Conservation (phyloP, 106 monocot genomes). For the Phalaenopsis equestris region DNA sequence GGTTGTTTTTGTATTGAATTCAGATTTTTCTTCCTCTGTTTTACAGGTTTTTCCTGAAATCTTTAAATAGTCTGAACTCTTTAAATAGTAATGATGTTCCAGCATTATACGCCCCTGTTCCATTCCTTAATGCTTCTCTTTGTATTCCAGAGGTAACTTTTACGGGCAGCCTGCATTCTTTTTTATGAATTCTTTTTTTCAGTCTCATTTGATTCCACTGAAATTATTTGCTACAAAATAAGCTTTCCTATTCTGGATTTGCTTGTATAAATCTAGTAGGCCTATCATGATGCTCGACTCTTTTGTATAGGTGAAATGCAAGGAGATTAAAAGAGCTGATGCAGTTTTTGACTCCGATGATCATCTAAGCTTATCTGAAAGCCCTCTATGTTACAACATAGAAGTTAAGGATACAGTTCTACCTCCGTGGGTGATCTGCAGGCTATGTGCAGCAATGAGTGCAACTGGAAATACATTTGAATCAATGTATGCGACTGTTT, state of each 20-base stretch:
- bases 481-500: constrained; percentile 25
- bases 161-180: not conserved
- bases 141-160: constrained; percentile 54
- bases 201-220: too few species aligned
- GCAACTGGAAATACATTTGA: constrained; percentile 52
- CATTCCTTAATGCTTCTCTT: constrained; percentile 74
- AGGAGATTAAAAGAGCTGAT: constrained; percentile 83
- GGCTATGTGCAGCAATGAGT: constrained; percentile 68
- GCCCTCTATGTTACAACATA: constrained; percentile 57
- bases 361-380: not conserved
- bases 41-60: constrained; percentile 48
- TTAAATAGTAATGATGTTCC: constrained; percentile 60
- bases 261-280: too few species aligned
- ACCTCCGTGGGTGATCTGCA: constrained; percentile 77
- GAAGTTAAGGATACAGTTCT: constrained; percentile 73
- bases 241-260: too few species aligned
- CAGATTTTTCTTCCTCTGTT: not conserved
- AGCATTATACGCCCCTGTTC: constrained; percentile 53
- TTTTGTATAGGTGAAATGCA: constrained; percentile 52
- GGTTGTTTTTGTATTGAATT: not conserved
- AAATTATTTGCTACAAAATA: too few species aligned
- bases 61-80: constrained; percentile 38
- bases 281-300: too few species aligned
- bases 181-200: not conserved
- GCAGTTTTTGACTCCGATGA: constrained; percentile 14